A percentile compares a stretch with the other conserved stretches of the same genome.
phyloP scores from a whole-genome alignment of 208 protist genomes.

The Tritrichomonas foetus region DNA sequence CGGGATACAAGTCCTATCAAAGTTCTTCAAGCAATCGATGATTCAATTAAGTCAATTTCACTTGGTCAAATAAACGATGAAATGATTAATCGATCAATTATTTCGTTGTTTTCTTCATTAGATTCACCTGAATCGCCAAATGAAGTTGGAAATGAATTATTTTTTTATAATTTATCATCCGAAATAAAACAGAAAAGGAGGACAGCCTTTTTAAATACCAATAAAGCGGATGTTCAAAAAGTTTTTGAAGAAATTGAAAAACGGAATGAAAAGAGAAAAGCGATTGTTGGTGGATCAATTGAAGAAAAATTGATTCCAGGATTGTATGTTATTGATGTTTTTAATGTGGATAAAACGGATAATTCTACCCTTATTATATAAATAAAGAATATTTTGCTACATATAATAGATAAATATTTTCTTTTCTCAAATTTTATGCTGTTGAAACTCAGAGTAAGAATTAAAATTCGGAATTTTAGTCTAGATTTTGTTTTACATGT shows the following conservation, averaged over 20 bases:
- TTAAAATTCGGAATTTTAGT: too few relatives aligned
- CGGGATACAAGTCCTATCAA: background rate
- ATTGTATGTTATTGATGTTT: too few relatives aligned
- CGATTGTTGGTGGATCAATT: too few relatives aligned
- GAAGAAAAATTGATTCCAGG: too few relatives aligned
- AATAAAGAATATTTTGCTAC: too few relatives aligned
- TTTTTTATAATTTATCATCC: background rate
- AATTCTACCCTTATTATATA: too few relatives aligned
- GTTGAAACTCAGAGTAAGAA: too few relatives aligned
- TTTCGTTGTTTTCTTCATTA: background rate
- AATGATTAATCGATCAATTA: conserved; percentile 13
- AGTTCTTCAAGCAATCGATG: background rate
- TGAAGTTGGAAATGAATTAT: background rate
- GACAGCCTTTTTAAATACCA: background rate
- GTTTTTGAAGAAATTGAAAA: background rate
- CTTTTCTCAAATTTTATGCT: too few relatives aligned
- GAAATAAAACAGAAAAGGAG: background rate
- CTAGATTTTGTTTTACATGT: too few relatives aligned
- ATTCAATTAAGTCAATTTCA: background rate
- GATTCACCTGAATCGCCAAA: background rate
- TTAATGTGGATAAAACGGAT: too few relatives aligned
- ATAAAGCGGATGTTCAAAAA: background rate
- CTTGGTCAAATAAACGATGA: background rate
- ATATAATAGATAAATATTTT: too few relatives aligned
- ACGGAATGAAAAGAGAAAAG: too few relatives aligned